These are phyloP conservation scores for Boletus sp. DNA, from an alignment of 768 basidiomycete genomes.

Conservation along the genomic window DNA sequence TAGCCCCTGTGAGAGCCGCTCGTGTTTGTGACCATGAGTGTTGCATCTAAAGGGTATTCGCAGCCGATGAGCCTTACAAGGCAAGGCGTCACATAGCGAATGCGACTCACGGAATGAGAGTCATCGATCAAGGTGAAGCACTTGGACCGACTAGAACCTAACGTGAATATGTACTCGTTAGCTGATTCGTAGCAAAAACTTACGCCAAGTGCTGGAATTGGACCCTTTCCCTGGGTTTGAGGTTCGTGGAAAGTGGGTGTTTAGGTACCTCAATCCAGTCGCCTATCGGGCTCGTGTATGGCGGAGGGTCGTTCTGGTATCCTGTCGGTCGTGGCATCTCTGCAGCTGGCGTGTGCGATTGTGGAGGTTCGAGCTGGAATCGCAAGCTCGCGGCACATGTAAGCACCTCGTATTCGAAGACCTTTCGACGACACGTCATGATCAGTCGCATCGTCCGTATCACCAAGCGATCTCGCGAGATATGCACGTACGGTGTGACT, in stretches of 20 bases:
- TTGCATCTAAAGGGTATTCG: constrained; percentile 17
- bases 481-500: constrained; percentile 7
- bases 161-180: neutral
- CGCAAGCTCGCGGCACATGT: constrained; percentile 17
- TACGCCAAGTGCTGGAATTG: constrained; percentile 20
- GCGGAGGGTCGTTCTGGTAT: constrained; percentile 5
- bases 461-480: neutral
- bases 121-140: constrained; percentile 26
- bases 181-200: neutral
- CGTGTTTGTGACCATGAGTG: constrained; percentile 21
- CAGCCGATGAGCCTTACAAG: neutral
- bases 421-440: constrained; percentile 1
- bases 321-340: neutral
- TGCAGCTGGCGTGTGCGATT: neutral
- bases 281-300: constrained; percentile 11
- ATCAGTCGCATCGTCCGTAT: neutral
- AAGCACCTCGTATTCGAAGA: constrained; percentile 25
- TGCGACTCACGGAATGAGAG: constrained; percentile 14
- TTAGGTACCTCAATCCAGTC: constrained; percentile 16
- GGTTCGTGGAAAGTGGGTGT: neutral
- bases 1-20: constrained; percentile 13
- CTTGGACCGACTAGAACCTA: constrained; percentile 14
- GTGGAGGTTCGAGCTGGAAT: constrained; percentile 7
- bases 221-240: constrained; percentile 12
- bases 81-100: neutral